phyloP scores from a whole-genome alignment of 2,329 filamentous ascomycete genomes.

The Trichoderma sp. region DNA sequence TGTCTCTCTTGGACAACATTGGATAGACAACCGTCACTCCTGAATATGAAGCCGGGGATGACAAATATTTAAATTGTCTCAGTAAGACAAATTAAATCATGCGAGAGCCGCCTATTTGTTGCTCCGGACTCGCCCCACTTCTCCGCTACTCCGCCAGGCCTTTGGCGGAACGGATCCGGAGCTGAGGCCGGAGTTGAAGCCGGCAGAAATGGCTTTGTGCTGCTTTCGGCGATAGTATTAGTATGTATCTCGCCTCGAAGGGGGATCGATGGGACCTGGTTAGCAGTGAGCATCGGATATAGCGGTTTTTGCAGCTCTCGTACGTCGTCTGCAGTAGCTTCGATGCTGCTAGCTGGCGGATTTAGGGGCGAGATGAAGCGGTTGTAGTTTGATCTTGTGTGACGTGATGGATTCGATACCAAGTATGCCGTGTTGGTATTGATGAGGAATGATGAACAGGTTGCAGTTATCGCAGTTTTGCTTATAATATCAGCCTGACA shows the following conservation, averaged over 20 bases:
- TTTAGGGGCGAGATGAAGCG: neutral
- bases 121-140: neutral
- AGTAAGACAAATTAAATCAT: constrained; percentile 14
- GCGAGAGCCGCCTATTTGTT: neutral
- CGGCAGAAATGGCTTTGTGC: neutral
- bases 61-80: constrained; percentile 8
- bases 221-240: neutral
- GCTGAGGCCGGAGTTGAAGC: constrained; percentile 1
- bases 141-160: neutral
- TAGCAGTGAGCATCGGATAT: neutral
- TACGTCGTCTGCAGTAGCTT: neutral
- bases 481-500: neutral
- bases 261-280: neutral
- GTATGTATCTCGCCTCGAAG: neutral
- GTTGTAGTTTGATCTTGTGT: neutral
- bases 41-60: neutral
- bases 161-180: neutral
- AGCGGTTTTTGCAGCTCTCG: constrained; percentile 4
- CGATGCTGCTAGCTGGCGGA: neutral
- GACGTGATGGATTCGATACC: neutral
- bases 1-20: neutral
- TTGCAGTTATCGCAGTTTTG: neutral
- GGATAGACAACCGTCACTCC: neutral
- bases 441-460: neutral
- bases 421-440: neutral